Base-by-base conservation (phyloP, 371 early-diverging fungal genomes). In the Paramicrosporidium saccamoebae region DNA sequence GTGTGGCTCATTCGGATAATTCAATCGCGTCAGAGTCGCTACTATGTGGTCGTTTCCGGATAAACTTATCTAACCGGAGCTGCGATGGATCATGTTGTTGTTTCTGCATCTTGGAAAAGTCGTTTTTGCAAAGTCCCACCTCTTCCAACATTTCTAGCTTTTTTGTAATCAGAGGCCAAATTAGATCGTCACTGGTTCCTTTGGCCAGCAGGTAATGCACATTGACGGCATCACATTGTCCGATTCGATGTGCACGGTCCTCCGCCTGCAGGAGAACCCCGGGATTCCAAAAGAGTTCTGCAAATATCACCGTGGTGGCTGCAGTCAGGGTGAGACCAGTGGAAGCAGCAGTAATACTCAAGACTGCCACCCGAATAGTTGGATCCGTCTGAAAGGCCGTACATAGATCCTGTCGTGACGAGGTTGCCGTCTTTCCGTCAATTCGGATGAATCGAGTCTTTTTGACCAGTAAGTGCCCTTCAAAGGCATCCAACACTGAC, bases 241-340 rank as follows among this genome's bases (percentile, higher is more conserved):
- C 15, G 24, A 19, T 27, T 30, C 36, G 37, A 24, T 44, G 41
- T 13, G 41, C 44, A 1, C 38, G 33, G 27, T 40, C 41, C 25
- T 36, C 40, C n/a, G 37, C 39, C 27, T 52, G 60, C n/a, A 58
- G 28, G 7, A 58, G 16, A 17, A 45, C 42, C 5, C 54, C 57
- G 1, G 65, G 65, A 13, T 50, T 57, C 61, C 58, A 61, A 18
- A 36, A 55, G n/a, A 64, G 31, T 30, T 64, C 65, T 14, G 59
- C 57, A 42, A 64, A 64, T 12, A 64, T 24, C 2, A 61, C 50
- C 38, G 28, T 11, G 23, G 12, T 51, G 0, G 52, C 65, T 10
- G 40, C 43, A 14, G 40, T 41, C n/a, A 64, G 35, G 5, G 52
- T 61, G 13, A 64, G 28, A 4, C 64, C 64, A 4, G 52, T 48